Base-by-base conservation (phyloP, 768 basidiomycete species). In the Termitomyces sp. region DNA sequence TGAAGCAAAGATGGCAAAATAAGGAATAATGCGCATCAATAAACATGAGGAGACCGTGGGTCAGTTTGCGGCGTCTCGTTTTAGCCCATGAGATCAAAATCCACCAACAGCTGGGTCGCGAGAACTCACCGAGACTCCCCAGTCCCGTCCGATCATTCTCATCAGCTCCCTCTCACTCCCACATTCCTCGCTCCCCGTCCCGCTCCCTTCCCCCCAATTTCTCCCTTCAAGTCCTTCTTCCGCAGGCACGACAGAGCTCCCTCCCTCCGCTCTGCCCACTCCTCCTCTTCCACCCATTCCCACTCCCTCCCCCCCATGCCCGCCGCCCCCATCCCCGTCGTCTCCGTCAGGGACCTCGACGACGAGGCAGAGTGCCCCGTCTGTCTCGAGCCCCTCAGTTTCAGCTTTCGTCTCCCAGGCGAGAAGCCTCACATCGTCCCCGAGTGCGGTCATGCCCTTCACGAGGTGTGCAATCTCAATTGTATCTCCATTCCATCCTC, bases 401-500 rank as follows among this genome's bases (percentile, higher is more conserved):
- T 94, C 72, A 89, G 87, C 71, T 97, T 94, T 73, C 82, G 94
- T 60, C 74, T 99, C 14, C 90, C 92, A 0, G 97, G 97, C 9
- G 97, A 99, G 77, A 98, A 95, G 69, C 93, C 96, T 8, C 95
- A 98, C 69, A 89, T 99, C 61, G 90, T 97, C 47, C 96, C 97
- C 32, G 92, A 95, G 69, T 99, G 97, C 64, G 95, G 97, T 38
- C 97, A 99, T 75, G 89, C 93, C 36, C 84, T 99, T n/a, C 97
- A 98, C 74, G 88, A 94, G 78, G 93, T 88, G 56, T 62, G 76
- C 68, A 33, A 59, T 60, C 54, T 57, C 53, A 38, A 53, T 44
- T 5, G 2, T 43, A 59, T 52, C 1, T 22, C 6, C 36, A 35
- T 58, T 53, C 28, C 38, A n/a, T n/a, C 54, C 52, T 56, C 26